Base-by-base conservation (phyloP, 352 stramenopile species). In the Phytophthora colocasiae region DNA sequence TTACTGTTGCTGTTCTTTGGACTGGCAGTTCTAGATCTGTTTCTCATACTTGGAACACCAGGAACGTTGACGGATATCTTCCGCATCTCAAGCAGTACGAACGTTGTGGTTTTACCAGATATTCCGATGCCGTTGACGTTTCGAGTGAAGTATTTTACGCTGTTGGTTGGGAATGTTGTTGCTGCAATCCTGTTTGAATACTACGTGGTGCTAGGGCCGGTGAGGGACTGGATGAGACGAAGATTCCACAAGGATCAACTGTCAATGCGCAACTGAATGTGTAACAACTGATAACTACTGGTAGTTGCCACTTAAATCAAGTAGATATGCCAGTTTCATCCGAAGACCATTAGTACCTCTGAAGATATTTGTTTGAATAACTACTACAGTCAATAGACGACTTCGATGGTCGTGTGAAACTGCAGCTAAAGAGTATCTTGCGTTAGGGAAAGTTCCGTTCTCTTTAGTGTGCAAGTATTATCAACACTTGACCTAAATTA, bases 181-280 rank as follows among this genome's bases (percentile, higher is more conserved):
- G n/a, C 51, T 3, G 67, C 81, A 22, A 62, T 84, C 22, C 1
- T 83, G 26, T 86, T 73, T 45, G 79, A 88, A 54, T 71, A 73
- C 19, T 24, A 73, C 19, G 58, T 88, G 26, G 59, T 86, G 10
- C 56, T 84, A 8, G 79, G 77, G 0, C 74, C 73, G 3, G 71
- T 88, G 22, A 68, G 75, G 63, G 63, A 84, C 67, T 85, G 73
- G 66, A 65, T 90, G 45, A 69, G 81, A 48, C 55, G 39, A 49
- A 79, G 71, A 41, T 89, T 74, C 54, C 73, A 90, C 71, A 84
- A 77, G 59, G 77, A 91, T 45, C 66, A 78, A 27, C 61, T 90
- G 24, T 47, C 67, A 17, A 71, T 91, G 62, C 58, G 62, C 6
- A 71, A 75, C 29, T 86, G 68, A 71, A 34, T 1, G 17, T 11